These are phyloP conservation scores for Reticulascus tulasneorum DNA, from an alignment of 2,329 filamentous ascomycete species.

Conservation along the genomic window DNA sequence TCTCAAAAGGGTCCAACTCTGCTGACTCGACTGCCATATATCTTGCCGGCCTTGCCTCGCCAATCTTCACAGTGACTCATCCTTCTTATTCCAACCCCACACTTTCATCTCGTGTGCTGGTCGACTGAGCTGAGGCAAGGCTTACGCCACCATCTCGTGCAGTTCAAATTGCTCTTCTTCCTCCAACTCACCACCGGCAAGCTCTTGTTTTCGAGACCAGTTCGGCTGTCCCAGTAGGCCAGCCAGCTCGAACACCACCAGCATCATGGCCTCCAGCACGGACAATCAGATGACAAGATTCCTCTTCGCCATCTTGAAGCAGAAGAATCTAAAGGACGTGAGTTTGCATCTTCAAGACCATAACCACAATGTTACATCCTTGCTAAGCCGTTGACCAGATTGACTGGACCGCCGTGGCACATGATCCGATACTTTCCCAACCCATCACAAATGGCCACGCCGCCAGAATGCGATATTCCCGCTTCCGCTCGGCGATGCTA, in stretches of 20 bases:
- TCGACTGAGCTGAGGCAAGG: constrained; percentile 8
- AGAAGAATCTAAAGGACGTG: constrained; percentile 59
- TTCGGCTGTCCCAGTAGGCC: background rate
- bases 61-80: constrained; percentile 40
- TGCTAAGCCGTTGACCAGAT: constrained; percentile 37
- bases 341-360: constrained; percentile 23
- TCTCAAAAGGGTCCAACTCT: constrained; percentile 8
- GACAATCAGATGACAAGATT: constrained; percentile 56
- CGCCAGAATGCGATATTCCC: constrained; percentile 56
- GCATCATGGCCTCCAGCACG: constrained; percentile 49
- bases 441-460: constrained; percentile 58
- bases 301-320: constrained; percentile 55
- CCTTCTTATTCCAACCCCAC: constrained; percentile 24
- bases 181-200: constrained; percentile 9
- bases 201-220: background rate
- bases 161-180: constrained; percentile 22
- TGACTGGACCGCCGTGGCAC: constrained; percentile 55
- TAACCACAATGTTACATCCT: constrained; percentile 13
- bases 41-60: constrained; percentile 33
- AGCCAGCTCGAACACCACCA: constrained; percentile 6
- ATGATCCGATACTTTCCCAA: constrained; percentile 48
- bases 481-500: constrained; percentile 44
- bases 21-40: constrained; percentile 30
- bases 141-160: constrained; percentile 11
- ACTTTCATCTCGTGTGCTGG: constrained; percentile 9